Evolutionary conservation across 805 yeast genomes (phyloP), one percentile per base, ranked within the genome.

Genomic region (Nakazawaea ishiwadae): DNA sequence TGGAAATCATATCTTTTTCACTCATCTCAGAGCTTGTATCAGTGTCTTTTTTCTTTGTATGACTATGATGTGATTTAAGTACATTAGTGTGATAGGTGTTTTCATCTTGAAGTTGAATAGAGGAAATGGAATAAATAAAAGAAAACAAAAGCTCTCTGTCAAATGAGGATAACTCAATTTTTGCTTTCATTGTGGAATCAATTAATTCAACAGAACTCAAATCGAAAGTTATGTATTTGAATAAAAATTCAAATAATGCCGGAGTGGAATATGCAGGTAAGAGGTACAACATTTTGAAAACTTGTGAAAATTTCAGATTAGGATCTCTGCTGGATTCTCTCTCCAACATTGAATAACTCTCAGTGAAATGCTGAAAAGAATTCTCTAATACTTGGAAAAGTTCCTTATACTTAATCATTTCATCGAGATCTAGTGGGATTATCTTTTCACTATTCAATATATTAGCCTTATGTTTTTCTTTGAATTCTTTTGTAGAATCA

Each of bases 161-260:
- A 11, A 44, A 47, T 3, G 50, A 31, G 1, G 56, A 39, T 11
- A 68, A 44, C 1, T 58, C 61, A 21, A 71, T 49, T 14, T 52
- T 47, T 10, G 52, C 48, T 24, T 51, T 59, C 17, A 77, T 46
- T 5, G 57, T 58, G 1, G 56, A 52, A 30, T 61, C 63, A 19
- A 65, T 43, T 1, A 44, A 33, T 0, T 50, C 39, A 16, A 65
- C 42, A 1, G 73, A 56, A 0, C 76, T 65, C 2, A 65, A 35
- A 50, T 77, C 86, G 34, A 65, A 61, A 15, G 70, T 49, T 4
- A 70, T 51, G 47, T 69, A 75, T 2, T 63, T 57, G 1, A 71
- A 46, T 10, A 76, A 50, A 15, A 60, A 48, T 36, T 68, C 70
- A 55, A 77, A 68, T 49, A 36, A 52, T 37, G 37, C 47, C 52